Conservation (phyloP, 2,329 filamentous ascomycete species). For the Aspergillus udagawae region DNA sequence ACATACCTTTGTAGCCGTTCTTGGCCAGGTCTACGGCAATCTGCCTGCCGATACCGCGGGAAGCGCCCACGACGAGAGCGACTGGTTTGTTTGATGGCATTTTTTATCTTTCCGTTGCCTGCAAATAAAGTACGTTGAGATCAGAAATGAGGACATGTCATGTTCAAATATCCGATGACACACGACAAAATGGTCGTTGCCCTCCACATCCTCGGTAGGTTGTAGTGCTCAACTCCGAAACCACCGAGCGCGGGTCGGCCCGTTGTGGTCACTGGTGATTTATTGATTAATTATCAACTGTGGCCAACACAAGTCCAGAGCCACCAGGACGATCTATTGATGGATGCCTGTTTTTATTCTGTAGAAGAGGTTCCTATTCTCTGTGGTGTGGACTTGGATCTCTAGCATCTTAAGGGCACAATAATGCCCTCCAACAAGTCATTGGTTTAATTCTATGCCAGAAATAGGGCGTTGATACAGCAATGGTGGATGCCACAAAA, state of each 20-base stretch:
- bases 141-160: not conserved
- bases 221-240: not conserved
- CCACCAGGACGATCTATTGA: not conserved
- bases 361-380: not conserved
- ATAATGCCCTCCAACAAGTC: too few relatives aligned
- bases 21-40: slow-evolving; percentile 72
- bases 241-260: slow-evolving; percentile 14
- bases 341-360: not conserved
- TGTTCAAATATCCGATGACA: not conserved
- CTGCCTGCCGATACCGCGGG: slow-evolving; percentile 75
- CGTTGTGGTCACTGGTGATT: not conserved
- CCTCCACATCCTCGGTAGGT: slow-evolving; percentile 8
- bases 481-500: not conserved
- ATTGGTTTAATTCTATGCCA: too few relatives aligned
- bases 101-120: not conserved
- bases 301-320: not conserved
- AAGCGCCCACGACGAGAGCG: slow-evolving; percentile 70
- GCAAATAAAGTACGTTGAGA: not conserved
- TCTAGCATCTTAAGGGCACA: not conserved
- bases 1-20: slow-evolving; percentile 64
- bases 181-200: not conserved
- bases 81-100: slow-evolving; percentile 41
- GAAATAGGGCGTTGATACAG: not conserved
- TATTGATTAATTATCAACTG: not conserved
- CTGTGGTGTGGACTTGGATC: not conserved